Percentiles rank a stretch among this genome's conserved stretches.
phyloP scores from a whole-genome alignment of 164 flowering plant species.

The Macadamia integrifolia region DNA sequence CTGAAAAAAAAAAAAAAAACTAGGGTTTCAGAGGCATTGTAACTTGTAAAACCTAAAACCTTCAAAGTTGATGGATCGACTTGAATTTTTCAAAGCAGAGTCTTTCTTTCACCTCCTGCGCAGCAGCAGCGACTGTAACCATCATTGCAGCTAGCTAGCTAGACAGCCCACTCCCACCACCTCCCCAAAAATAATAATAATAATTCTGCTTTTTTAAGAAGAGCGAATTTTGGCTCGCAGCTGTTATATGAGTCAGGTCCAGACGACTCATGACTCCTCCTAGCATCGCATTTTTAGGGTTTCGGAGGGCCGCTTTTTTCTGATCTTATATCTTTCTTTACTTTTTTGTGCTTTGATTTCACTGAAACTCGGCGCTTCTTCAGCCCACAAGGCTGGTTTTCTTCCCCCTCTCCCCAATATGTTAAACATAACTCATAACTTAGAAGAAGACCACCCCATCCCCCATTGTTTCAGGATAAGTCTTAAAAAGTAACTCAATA shows the following conservation, averaged over 20 bases:
- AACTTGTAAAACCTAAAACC: conserved; percentile 3
- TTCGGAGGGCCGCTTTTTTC: background rate
- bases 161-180: conserved; percentile 28
- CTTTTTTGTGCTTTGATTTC: conserved; percentile 28
- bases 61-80: background rate
- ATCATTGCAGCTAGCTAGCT: background rate
- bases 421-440: conserved; percentile 18
- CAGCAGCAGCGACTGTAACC: background rate
- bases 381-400: conserved; percentile 30
- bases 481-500: conserved; percentile 4
- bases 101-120: no score
- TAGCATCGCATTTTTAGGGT: conserved; percentile 4
- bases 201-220: conserved; percentile 11
- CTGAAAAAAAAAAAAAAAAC: conserved; percentile 22
- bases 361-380: conserved; percentile 10
- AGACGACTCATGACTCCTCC: conserved; percentile 8
- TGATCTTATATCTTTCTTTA: background rate
- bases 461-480: conserved; percentile 3
- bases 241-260: conserved; percentile 15
- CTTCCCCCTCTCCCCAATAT: background rate
- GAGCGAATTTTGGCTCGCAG: conserved; percentile 12
- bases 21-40: conserved; percentile 4
- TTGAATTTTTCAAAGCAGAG: background rate
- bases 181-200: background rate
- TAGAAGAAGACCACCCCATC: no score